These are phyloP conservation scores for Cymbidium sinense DNA, from an alignment of 106 monocot genomes.

Conservation along the genomic window DNA sequence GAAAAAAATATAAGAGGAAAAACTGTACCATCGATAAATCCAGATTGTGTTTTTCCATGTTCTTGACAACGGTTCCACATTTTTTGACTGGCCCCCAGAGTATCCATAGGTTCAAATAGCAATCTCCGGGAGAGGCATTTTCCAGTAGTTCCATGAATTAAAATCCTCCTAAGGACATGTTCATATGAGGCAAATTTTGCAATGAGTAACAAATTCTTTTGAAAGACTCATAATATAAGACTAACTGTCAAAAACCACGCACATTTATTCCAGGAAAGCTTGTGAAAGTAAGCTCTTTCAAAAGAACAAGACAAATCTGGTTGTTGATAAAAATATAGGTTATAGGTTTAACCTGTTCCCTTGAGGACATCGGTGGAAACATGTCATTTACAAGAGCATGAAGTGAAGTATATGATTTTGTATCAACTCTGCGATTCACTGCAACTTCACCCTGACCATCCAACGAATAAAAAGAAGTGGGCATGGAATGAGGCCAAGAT, in stretches of 20 bases:
- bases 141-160: slow-evolving; percentile 83
- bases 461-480: not conserved
- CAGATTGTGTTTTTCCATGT: not conserved
- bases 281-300: not conserved
- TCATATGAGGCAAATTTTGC: not conserved
- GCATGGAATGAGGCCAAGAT: not conserved
- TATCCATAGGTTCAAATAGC: slow-evolving; percentile 24
- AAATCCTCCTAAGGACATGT: slow-evolving; percentile 54
- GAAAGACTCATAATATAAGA: too few species aligned
- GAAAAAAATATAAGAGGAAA: not conserved
- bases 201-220: not conserved
- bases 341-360: slow-evolving; percentile 49
- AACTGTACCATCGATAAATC: not conserved
- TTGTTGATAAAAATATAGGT: not conserved
- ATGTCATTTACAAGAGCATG: slow-evolving; percentile 74
- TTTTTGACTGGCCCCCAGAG: not conserved
- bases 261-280: not conserved
- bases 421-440: slow-evolving; percentile 58
- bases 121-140: slow-evolving; percentile 46
- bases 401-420: slow-evolving; percentile 75
- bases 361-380: slow-evolving; percentile 54
- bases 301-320: not conserved
- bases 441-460: slow-evolving; percentile 63
- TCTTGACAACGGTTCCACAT: not conserved
- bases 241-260: not conserved